These are phyloP conservation scores for Boletus edulis DNA, from an alignment of 768 basidiomycete genomes.

Conservation along the genomic window DNA sequence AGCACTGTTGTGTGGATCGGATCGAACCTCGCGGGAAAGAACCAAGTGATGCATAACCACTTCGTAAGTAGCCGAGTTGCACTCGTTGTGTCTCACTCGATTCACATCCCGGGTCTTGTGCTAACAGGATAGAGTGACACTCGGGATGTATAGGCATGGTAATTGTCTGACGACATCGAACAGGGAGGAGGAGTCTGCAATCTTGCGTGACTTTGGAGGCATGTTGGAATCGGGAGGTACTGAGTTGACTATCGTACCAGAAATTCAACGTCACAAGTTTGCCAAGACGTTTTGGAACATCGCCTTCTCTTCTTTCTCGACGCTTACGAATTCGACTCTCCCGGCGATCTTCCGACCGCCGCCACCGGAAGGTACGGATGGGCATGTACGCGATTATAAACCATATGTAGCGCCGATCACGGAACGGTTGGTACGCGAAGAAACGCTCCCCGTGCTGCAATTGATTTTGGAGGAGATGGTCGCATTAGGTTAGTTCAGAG, in stretches of 20 bases:
- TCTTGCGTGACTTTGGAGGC: slow-evolving; percentile 44
- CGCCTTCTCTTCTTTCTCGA: slow-evolving; percentile 49
- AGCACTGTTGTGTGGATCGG: slow-evolving; percentile 55
- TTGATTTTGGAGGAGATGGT: slow-evolving; percentile 47
- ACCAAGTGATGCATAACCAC: slow-evolving; percentile 49
- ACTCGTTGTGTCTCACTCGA: background rate
- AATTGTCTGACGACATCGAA: slow-evolving; percentile 41
- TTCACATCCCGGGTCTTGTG: background rate
- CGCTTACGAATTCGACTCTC: slow-evolving; percentile 48
- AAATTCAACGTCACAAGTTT: slow-evolving; percentile 64
- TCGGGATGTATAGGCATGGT: slow-evolving; percentile 55
- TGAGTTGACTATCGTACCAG: slow-evolving; percentile 44
- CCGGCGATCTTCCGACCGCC: slow-evolving; percentile 50
- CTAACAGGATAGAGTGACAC: slow-evolving; percentile 38
- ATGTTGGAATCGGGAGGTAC: slow-evolving; percentile 50
- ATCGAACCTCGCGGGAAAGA: slow-evolving; percentile 45
- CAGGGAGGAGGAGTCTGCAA: slow-evolving; percentile 37
- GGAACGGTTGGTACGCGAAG: slow-evolving; percentile 38
- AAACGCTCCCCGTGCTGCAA: slow-evolving; percentile 48
- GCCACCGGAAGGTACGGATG: slow-evolving; percentile 1
- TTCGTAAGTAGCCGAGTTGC: slow-evolving; percentile 42
- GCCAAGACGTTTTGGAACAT: slow-evolving; percentile 67
- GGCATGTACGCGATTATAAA: slow-evolving; percentile 32
- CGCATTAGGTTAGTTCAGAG: slow-evolving; percentile 33
- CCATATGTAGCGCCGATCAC: slow-evolving; percentile 42